Base-by-base conservation (phyloP, 257 asterid species). In the Solanum rostratum region DNA sequence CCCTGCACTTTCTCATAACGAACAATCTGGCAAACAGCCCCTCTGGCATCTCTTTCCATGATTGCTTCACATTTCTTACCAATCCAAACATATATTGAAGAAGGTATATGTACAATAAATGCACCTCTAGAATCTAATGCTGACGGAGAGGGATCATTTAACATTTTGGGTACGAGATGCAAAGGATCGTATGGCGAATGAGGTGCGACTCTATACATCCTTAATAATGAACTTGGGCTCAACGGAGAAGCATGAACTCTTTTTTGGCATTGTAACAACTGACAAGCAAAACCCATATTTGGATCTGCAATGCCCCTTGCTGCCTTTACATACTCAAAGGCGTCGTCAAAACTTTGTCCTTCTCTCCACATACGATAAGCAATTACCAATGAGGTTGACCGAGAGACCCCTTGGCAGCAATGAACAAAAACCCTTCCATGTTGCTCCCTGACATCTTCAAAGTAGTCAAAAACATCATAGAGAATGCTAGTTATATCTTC, bases 231-330 rank as follows among this genome's bases (percentile, higher is more conserved):
- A 84, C 88, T 88, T 39, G 91, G 92, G 82, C 92, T 90, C 81
- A 90, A 65, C 84, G 92, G 92, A 83, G 87, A 85, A 57, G 92
- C 91, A 80, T 90, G 90, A 30, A 90, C 92, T 66, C 92, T 85
- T 85, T 90, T 90, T 82, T 90, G 92, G 83, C 92, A 90, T 59
- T 90, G 92, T 46, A 90, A 74, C 78, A 90, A 84, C 84, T 90
- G 92, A 63, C 92, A 90, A 27, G 92, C 91, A 83, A 90, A 90
- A 85, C 92, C 92, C 92, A 90, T 90, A 84, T 90, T 90, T 49
- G 92, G 92, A 88, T 90, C 92, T 13, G 91, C 92, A 30, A 90
- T 90, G 29, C 91, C 90, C 85, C 92, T 88, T 43, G 92, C 92
- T 70, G 90, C 90, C 85, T 90, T 90, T 59, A 90, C 92, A 74